Conservation (phyloP, 2,329 filamentous ascomycete genomes). For the Purpureocillium takamizusanense region DNA sequence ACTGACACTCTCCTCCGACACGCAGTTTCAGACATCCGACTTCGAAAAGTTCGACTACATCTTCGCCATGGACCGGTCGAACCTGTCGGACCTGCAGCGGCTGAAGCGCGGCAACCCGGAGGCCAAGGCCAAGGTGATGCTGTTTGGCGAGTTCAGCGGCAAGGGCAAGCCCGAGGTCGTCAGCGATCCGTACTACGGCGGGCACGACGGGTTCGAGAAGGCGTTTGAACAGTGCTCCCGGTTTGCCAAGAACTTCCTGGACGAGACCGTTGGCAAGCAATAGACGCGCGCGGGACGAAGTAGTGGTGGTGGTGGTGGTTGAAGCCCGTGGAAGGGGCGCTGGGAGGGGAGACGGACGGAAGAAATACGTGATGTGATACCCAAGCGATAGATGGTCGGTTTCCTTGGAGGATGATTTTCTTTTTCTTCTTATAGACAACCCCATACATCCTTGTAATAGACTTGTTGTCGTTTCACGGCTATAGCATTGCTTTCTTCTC, state of each 20-base stretch:
- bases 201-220: constrained; percentile 65
- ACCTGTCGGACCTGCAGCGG: constrained; percentile 61
- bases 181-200: constrained; percentile 90
- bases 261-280: constrained; percentile 33
- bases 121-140: constrained; percentile 56
- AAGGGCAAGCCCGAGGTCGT: constrained; percentile 59
- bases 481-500: no score
- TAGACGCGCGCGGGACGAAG: not conserved
- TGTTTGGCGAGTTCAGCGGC: constrained; percentile 79
- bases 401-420: not conserved
- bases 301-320: no score
- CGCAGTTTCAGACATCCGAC: constrained; percentile 52
- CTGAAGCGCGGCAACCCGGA: constrained; percentile 49
- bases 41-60: constrained; percentile 87
- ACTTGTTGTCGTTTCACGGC: no score
- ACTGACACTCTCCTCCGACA: no score
- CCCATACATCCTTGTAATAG: no score
- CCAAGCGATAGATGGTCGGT: not conserved
- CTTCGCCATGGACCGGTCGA: constrained; percentile 85
- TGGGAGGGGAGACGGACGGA: not conserved
- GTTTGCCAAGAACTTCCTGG: constrained; percentile 70
- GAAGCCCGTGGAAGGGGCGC: no score
- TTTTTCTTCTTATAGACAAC: not conserved
- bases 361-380: not conserved
- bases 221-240: constrained; percentile 78